Evolutionary conservation across 2,329 filamentous ascomycete species (phyloP).

Genomic region (Cryphonectria carpinicola): DNA sequence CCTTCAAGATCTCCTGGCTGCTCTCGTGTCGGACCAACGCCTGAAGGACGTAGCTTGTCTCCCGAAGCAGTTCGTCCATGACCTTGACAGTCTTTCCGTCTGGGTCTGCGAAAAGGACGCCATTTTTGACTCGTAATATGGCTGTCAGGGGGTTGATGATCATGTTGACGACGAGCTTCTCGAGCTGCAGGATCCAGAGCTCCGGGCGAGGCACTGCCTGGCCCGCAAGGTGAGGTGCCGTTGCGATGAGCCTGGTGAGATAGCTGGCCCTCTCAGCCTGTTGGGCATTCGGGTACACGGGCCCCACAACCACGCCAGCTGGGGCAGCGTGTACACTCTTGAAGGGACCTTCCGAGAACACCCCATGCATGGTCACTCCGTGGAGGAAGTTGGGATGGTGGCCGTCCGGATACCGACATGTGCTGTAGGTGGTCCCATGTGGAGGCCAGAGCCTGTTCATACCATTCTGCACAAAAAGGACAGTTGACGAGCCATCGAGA

Average conservation of each 20-base stretch:
- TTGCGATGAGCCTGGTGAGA: conserved; percentile 47
- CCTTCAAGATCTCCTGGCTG: conserved; percentile 43
- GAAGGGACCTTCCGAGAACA: conserved; percentile 55
- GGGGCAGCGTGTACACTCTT: conserved; percentile 56
- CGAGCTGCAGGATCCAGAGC: conserved; percentile 69
- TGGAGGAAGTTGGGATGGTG: conserved; percentile 70
- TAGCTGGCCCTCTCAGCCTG: conserved; percentile 35
- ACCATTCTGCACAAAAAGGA: conserved; percentile 87
- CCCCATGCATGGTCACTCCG: conserved; percentile 64
- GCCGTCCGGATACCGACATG: conserved; percentile 43
- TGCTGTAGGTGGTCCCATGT: conserved; percentile 48
- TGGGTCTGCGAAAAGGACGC: conserved; percentile 69
- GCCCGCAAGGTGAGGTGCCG: conserved; percentile 49
- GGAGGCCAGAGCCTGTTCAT: conserved; percentile 71
- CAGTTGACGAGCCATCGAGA: conserved; percentile 65
- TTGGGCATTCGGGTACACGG: conserved; percentile 42
- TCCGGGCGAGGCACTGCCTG: conserved; percentile 45
- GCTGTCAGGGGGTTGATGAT: conserved; percentile 86
- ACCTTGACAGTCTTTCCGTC: conserved; percentile 55
- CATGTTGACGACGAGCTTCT: conserved; percentile 82
- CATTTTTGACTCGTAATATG: conserved; percentile 76
- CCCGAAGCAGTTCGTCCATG: conserved; percentile 71
- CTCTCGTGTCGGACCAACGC: conserved; percentile 65
- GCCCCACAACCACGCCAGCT: conserved; percentile 53
- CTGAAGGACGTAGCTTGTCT: conserved; percentile 74